phyloP scores from a whole-genome alignment of 495 filamentous ascomycete species.

The Talaromyces borbonicus region DNA sequence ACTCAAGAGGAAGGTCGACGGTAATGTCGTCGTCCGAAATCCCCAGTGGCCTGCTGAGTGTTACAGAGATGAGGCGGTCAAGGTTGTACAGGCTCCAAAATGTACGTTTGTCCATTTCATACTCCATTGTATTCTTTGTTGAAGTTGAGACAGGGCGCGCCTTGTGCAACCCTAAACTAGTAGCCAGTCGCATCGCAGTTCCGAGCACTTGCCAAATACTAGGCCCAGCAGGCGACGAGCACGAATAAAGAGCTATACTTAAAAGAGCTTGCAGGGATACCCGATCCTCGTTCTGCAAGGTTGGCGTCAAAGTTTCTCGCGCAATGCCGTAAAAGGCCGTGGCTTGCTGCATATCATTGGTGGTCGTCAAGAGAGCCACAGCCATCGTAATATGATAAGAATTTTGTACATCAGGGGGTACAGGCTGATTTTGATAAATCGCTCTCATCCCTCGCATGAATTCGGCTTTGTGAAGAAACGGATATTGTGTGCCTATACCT shows the following conservation, averaged over 20 bases:
- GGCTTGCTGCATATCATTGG: slow-evolving; percentile 24
- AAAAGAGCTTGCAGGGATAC: slow-evolving; percentile 36
- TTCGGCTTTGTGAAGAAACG: slow-evolving; percentile 30
- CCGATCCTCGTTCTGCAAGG: slow-evolving; percentile 35
- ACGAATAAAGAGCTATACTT: slow-evolving; percentile 40
- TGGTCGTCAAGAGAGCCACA: slow-evolving; percentile 29
- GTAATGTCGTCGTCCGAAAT: slow-evolving; percentile 43
- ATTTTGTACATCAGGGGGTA: slow-evolving; percentile 28
- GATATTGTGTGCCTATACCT: slow-evolving; percentile 36
- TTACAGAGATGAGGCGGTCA: slow-evolving; percentile 41
- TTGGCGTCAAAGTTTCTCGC: slow-evolving; percentile 27
- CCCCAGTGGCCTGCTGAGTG: slow-evolving; percentile 38
- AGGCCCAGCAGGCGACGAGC: slow-evolving; percentile 40
- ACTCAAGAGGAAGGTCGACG: slow-evolving; percentile 32
- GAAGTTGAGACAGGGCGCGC: slow-evolving; percentile 22
- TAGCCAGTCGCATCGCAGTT: slow-evolving; percentile 35
- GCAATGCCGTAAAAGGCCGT: slow-evolving; percentile 33
- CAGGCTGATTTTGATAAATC: slow-evolving; percentile 29
- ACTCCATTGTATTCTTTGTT: slow-evolving; percentile 16
- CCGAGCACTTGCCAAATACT: slow-evolving; percentile 46
- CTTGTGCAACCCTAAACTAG: slow-evolving; percentile 41
- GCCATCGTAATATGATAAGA: slow-evolving; percentile 36
- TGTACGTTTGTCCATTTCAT: slow-evolving; percentile 41
- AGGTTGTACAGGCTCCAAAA: slow-evolving; percentile 47
- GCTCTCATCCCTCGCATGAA: slow-evolving; percentile 28